Evolutionary conservation across 345 rosid genomes (phyloP).

Genomic region (Noccaea caerulescens): DNA sequence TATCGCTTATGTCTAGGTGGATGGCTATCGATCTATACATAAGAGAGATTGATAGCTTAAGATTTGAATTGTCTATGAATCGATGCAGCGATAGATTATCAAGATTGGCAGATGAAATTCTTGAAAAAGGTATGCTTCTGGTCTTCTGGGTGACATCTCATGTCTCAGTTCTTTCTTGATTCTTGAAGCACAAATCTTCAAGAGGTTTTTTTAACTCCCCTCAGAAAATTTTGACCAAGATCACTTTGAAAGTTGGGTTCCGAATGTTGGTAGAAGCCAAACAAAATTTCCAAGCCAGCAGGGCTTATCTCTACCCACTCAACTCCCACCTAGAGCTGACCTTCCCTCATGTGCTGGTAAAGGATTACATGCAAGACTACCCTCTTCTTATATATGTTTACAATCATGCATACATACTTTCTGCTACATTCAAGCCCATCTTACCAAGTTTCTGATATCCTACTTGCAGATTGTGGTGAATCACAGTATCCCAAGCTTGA

Average conservation of each 20-base stretch:
- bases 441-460: conserved; percentile 13
- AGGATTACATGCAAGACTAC: conserved; percentile 7
- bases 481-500: conserved; percentile 80
- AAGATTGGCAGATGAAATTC: conserved; percentile 78
- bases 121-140: conserved; percentile 67
- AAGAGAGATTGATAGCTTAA: conserved; percentile 86
- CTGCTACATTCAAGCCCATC: conserved; percentile 9
- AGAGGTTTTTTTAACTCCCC: conserved; percentile 26
- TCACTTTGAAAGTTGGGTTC: conserved; percentile 33
- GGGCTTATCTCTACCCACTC: conserved; percentile 67
- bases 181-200: conserved; percentile 19
- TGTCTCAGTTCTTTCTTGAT: conserved; percentile 18
- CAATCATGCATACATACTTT: conserved; percentile 14
- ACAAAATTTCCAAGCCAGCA: conserved; percentile 58
- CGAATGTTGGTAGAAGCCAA: conserved; percentile 54
- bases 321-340: conserved; percentile 90
- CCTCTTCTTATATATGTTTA: conserved; percentile 7
- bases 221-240: conserved; percentile 66
- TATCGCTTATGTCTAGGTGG: conserved; percentile 95
- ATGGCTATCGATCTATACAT: conserved; percentile 92
- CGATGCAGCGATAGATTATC: conserved; percentile 69
- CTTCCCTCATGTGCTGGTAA: conserved; percentile 87
- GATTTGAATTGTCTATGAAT: conserved; percentile 89
- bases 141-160: conserved; percentile 7
- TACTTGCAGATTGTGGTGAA: conserved; percentile 63